These are phyloP conservation scores for Apiospora rasikravindrae DNA, from an alignment of 2,329 filamentous ascomycete genomes.

Conservation along the genomic window DNA sequence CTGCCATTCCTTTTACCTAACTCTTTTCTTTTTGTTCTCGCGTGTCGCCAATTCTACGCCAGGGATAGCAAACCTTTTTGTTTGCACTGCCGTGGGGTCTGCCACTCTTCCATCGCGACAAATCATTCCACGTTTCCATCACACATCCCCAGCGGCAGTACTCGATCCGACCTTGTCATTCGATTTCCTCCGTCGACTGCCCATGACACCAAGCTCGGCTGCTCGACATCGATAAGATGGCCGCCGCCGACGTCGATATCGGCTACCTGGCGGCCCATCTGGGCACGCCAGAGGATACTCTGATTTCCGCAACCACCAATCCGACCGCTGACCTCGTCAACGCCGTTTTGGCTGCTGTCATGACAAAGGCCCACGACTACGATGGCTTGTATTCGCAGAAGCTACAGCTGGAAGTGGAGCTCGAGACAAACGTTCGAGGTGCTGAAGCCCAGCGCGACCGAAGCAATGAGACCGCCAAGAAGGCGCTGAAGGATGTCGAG, in stretches of 20 bases:
- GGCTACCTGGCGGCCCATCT: slow-evolving; percentile 76
- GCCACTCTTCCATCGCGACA: slow-evolving; percentile 18
- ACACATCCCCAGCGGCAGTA: not conserved
- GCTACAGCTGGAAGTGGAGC: slow-evolving; percentile 86
- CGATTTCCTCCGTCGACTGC: slow-evolving; percentile 10
- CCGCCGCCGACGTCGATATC: slow-evolving; percentile 67
- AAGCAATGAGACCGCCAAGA: slow-evolving; percentile 81
- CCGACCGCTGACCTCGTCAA: slow-evolving; percentile 82
- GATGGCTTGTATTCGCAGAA: slow-evolving; percentile 87
- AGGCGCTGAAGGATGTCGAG: slow-evolving; percentile 82
- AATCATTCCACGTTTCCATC: slow-evolving; percentile 5
- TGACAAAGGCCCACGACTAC: slow-evolving; percentile 79
- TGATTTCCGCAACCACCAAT: slow-evolving; percentile 65
- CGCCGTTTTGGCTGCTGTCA: slow-evolving; percentile 74
- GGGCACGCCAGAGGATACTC: slow-evolving; percentile 67
- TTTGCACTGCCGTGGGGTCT: slow-evolving; percentile 18
- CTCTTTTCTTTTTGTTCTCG: slow-evolving; percentile 16
- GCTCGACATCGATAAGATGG: slow-evolving; percentile 53
- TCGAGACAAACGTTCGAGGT: slow-evolving; percentile 86
- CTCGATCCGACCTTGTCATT: not conserved
- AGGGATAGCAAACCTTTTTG: slow-evolving; percentile 17
- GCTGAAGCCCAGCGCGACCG: slow-evolving; percentile 83
- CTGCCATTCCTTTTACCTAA: slow-evolving; percentile 8
- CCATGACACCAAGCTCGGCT: slow-evolving; percentile 34
- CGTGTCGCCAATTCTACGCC: not conserved